A percentile compares a stretch with the other conserved stretches of the same genome.
phyloP scores from a whole-genome alignment of 768 basidiomycete genomes.

The Amanita fuliginea region DNA sequence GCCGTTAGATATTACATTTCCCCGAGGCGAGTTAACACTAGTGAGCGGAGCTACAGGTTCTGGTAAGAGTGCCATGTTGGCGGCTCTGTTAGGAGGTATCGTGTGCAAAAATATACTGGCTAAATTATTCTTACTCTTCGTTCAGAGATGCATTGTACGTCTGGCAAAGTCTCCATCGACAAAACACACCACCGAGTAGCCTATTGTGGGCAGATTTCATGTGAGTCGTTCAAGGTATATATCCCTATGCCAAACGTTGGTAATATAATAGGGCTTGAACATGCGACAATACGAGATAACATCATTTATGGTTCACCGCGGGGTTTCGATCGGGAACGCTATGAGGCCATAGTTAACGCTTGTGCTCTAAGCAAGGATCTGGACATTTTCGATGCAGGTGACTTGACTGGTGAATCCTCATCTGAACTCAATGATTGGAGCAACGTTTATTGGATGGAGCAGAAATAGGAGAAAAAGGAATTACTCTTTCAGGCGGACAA shows the following conservation, averaged over 20 bases:
- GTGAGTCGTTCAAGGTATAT: slow-evolving; percentile 20
- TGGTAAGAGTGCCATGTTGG: slow-evolving; percentile 56
- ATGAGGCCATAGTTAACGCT: slow-evolving; percentile 56
- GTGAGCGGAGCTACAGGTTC: slow-evolving; percentile 59
- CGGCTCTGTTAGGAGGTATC: slow-evolving; percentile 56
- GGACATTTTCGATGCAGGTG: slow-evolving; percentile 61
- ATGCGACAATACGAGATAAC: slow-evolving; percentile 74
- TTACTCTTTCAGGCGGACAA: slow-evolving; percentile 66
- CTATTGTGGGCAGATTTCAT: slow-evolving; percentile 59
- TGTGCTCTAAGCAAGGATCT: slow-evolving; percentile 70
- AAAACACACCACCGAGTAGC: slow-evolving; percentile 53
- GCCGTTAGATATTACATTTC: slow-evolving; percentile 47
- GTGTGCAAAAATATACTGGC: slow-evolving; percentile 7
- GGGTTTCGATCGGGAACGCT: slow-evolving; percentile 53
- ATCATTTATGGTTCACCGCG: slow-evolving; percentile 60
- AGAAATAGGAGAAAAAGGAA: slow-evolving; percentile 79
- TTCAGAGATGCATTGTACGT: slow-evolving; percentile 47
- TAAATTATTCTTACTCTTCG: background rate
- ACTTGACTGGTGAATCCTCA: slow-evolving; percentile 47
- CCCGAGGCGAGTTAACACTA: slow-evolving; percentile 43
- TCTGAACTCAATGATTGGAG: background rate
- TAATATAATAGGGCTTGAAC: slow-evolving; percentile 49
- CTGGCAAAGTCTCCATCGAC: slow-evolving; percentile 42
- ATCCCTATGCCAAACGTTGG: too few species aligned
- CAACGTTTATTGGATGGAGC: background rate